Evolutionary conservation across 1,284 basidiomycete species (phyloP), one percentile per base, ranked within the genome.

Genomic region (Rhodofomes roseus): DNA sequence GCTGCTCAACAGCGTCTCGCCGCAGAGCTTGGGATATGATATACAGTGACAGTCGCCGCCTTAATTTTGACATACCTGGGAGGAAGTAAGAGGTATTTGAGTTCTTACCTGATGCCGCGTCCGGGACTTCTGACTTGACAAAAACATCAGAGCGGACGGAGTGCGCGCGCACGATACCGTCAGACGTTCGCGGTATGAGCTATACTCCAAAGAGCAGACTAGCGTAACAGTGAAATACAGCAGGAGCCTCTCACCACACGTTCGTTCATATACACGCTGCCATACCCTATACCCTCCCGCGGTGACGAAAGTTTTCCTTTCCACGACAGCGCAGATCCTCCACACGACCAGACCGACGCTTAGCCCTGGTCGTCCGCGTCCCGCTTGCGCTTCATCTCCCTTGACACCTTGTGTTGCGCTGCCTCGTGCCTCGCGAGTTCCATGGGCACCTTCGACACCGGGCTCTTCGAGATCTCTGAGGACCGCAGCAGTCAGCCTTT

Each of bases 351-450:
- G 7, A 18, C 29, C 31, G 20, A 22, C 37, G 20, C 60, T 80
- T 73, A 83, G 36, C 81, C 85, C 69, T 78, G 74, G 71, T 92
- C 90, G 34, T 92, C 91, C 54, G 79, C 87, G 22, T 92, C 90
- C 40, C 91, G 81, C 77, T 92, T 93, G 65, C 91, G 81, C 80
- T 95, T 96, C 93, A 95, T 96, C 75, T 95, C 93, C 67, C 86
- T 79, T 51, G 93, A 90, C 52, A 96, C 86, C 72, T 88, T 89
- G 70, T 93, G 89, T 74, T 95, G 91, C 4, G 95, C 93, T 0
- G 93, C 79, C 69, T 96, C 93, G 73, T 98, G 95, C 65, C 90
- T 87, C 12, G 92, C 92, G 50, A 98, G 79, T 69, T 98, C 95
- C 6, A 82, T 75, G 16, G 94, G 83, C 62, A 96, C 90, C 70